Base-by-base conservation (phyloP, 1,284 basidiomycete species). In the Tilletia horrida region DNA sequence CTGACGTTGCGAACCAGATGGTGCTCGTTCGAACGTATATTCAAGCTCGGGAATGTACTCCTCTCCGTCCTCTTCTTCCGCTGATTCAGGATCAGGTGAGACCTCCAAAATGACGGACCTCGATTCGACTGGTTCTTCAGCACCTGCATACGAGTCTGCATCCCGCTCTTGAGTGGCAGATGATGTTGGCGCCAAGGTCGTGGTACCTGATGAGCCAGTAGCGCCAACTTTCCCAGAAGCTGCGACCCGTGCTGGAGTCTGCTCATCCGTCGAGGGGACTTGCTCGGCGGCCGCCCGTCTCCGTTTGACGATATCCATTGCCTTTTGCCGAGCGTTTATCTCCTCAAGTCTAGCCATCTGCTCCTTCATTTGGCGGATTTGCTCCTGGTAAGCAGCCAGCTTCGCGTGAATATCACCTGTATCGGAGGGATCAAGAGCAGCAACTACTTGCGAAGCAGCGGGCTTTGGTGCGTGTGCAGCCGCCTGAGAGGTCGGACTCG, bases 1-100 rank as follows among this genome's bases (percentile, higher is more conserved):
- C 11, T 11, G 35, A 40, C 11, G 35, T 40, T 40, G 35, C 4
- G 35, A 40, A 11, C 4, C 11, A 40, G 45, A 23, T n/a, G 18
- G 21, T 18, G 21, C 45, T 16, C 18, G 45, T 16, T 48, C 45
- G 6, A 48, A 23, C 6, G 45, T 23, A 16, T 48, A 18, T 18
- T 48, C 45, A 48, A n/a, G 18, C 45, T 59, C 55, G 18, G 55
- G 55, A 18, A 59, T 59, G 55, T 59, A 59, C 29, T 35, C 55
- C 16, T 59, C 55, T 31, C 55, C 55, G 27, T 59, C 55, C 27
- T 59, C 35, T 40, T 40, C 35, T 40, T 40, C 35, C 35, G 35
- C 35, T 40, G 35, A 40, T 40, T 40, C 35, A 40, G 35, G 35
- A 11, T 40, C 35, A 11, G 35, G 35, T 40, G 35, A 40, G 6